These are phyloP conservation scores for Picea mariana DNA, from an alignment of 83 land plant species.

Conservation along the genomic window DNA sequence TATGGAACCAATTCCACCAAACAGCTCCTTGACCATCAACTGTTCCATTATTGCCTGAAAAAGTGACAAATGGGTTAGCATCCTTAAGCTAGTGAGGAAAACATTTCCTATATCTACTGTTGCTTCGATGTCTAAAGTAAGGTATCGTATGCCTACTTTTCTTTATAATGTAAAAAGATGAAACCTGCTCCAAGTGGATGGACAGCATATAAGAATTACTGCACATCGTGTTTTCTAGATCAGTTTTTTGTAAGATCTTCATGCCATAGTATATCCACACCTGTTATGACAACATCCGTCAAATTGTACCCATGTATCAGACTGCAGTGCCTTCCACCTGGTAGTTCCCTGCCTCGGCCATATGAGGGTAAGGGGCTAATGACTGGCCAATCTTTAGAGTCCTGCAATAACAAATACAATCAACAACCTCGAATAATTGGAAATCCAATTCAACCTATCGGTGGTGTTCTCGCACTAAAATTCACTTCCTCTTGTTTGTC, in stretches of 20 bases:
- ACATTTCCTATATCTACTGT: no score
- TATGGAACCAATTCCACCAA: constrained; percentile 71
- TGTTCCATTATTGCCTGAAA: constrained; percentile 78
- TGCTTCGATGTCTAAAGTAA: no score
- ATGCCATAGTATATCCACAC: constrained; percentile 21
- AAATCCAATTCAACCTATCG: no score
- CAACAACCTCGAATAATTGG: not conserved
- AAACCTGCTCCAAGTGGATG: no score
- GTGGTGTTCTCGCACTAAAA: no score
- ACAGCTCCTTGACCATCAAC: constrained; percentile 80
- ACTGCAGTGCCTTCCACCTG: constrained; percentile 74
- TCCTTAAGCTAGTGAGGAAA: no score
- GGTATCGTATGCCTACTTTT: no score
- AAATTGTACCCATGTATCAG: constrained; percentile 69
- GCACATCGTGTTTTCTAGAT: no score
- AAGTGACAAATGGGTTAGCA: not conserved
- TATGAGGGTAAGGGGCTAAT: constrained; percentile 72
- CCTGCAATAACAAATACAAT: constrained; percentile 19
- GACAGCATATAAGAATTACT: no score
- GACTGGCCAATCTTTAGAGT: constrained; percentile 42
- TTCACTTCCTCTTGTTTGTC: no score
- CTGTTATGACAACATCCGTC: constrained; percentile 70
- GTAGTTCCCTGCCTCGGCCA: constrained; percentile 83
- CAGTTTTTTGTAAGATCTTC: no score
- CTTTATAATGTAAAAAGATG: no score